A percentile compares a stretch with the other conserved stretches of the same genome.
These are phyloP conservation scores for Hirschioporus abietinus DNA, from an alignment of 768 basidiomycete species.

Conservation along the genomic window DNA sequence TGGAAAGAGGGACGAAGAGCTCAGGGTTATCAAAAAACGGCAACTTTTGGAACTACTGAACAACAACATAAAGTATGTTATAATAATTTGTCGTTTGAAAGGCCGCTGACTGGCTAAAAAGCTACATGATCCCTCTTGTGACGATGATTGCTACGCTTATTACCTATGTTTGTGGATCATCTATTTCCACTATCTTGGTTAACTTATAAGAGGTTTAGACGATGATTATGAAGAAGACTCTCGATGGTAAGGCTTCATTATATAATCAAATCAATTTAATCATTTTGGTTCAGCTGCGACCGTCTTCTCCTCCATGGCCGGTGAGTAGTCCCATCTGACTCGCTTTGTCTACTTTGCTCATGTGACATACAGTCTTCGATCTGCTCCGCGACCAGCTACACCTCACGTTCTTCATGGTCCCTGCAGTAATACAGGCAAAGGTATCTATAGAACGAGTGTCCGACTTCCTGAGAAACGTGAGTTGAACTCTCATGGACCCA, in stretches of 20 bases:
- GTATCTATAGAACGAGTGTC: slow-evolving; percentile 61
- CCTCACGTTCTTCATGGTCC: slow-evolving; percentile 27
- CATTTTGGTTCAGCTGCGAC: slow-evolving; percentile 20
- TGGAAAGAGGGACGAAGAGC: slow-evolving; percentile 56
- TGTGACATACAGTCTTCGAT: slow-evolving; percentile 44
- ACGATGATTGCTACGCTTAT: slow-evolving; percentile 65
- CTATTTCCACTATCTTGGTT: not conserved
- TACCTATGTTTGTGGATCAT: slow-evolving; percentile 41
- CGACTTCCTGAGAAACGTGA: slow-evolving; percentile 36
- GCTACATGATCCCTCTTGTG: slow-evolving; percentile 53
- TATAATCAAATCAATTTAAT: not conserved
- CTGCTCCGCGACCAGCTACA: slow-evolving; percentile 49
- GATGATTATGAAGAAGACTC: slow-evolving; percentile 29
- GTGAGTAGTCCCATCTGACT: slow-evolving; percentile 17
- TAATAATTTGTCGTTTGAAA: not conserved
- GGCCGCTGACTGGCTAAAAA: slow-evolving; percentile 18
- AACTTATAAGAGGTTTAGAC: slow-evolving; percentile 19
- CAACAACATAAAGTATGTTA: slow-evolving; percentile 36
- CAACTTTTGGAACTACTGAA: slow-evolving; percentile 46
- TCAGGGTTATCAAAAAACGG: slow-evolving; percentile 46
- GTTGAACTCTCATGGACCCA: slow-evolving; percentile 1
- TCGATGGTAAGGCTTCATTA: slow-evolving; percentile 24
- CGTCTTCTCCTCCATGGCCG: slow-evolving; percentile 35
- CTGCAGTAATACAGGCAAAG: slow-evolving; percentile 36
- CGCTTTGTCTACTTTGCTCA: slow-evolving; percentile 45